Evolutionary conservation across 768 basidiomycete genomes (phyloP).

Genomic region (Mycena alexandri): DNA sequence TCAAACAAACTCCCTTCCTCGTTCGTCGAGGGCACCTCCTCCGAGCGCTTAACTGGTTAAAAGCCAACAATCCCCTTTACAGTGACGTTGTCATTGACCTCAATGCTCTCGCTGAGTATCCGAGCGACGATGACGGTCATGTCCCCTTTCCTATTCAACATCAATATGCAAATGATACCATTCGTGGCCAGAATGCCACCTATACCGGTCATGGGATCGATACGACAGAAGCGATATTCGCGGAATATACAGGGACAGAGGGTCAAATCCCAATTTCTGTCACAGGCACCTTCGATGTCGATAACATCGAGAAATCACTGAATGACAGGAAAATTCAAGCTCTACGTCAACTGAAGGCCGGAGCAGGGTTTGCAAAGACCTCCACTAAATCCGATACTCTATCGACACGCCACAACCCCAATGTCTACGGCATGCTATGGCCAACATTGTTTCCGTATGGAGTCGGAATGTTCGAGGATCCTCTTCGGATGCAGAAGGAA

Average conservation of each 20-base stretch:
- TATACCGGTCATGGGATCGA: neutral
- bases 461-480: conserved; percentile 32
- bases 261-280: neutral
- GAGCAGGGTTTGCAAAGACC: neutral
- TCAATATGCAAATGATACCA: neutral
- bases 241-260: neutral
- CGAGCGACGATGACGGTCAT: neutral
- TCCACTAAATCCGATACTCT: neutral
- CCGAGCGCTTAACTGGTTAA: conserved; percentile 19
- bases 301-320: too few species aligned
- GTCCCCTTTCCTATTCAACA: too few species aligned
- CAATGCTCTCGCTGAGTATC: conserved; percentile 8
- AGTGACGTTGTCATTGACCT: neutral
- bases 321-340: neutral
- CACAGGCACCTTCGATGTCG: too few species aligned
- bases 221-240: conserved; percentile 9
- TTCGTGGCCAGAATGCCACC: neutral
- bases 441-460: conserved; percentile 26
- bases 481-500: neutral
- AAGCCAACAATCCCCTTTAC: conserved; percentile 1
- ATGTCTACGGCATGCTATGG: conserved; percentile 34
- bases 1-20: conserved; percentile 32
- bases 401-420: conserved; percentile 31
- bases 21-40: conserved; percentile 20
- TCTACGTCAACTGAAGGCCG: neutral